phyloP scores from a whole-genome alignment of 306 rosid genomes.

The Delonix regia region DNA sequence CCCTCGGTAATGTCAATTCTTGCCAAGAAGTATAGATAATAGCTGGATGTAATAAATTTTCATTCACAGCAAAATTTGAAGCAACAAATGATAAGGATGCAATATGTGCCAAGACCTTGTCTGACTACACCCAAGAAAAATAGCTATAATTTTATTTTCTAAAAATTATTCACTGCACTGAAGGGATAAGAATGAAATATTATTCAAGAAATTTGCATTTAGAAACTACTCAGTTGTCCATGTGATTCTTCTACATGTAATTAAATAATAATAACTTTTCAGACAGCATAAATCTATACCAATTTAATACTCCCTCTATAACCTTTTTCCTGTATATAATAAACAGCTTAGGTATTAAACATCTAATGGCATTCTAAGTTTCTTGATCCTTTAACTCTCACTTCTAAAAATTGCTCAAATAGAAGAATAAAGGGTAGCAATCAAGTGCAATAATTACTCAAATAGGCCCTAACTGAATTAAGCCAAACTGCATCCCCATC shows the following conservation, averaged over 20 bases:
- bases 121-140: neutral
- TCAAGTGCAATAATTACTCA: conserved; percentile 10
- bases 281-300: neutral
- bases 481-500: conserved; percentile 3
- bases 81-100: neutral
- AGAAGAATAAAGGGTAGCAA: neutral
- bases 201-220: neutral
- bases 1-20: neutral
- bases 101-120: neutral
- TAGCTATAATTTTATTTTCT: neutral
- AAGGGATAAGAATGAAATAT: neutral
- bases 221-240: neutral
- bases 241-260: neutral
- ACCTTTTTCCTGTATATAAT: neutral
- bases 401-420: conserved; percentile 3
- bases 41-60: conserved; percentile 1
- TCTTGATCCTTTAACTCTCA: neutral
- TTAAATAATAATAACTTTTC: neutral
- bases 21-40: neutral
- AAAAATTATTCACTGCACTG: neutral
- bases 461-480: conserved; percentile 15
- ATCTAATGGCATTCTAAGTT: conserved; percentile 8
- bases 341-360: neutral
- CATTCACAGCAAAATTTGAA: neutral
- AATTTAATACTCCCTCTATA: neutral